Evolutionary conservation across 2,329 filamentous ascomycete species (phyloP).

Genomic region (Phaeomoniella chlamydospora): DNA sequence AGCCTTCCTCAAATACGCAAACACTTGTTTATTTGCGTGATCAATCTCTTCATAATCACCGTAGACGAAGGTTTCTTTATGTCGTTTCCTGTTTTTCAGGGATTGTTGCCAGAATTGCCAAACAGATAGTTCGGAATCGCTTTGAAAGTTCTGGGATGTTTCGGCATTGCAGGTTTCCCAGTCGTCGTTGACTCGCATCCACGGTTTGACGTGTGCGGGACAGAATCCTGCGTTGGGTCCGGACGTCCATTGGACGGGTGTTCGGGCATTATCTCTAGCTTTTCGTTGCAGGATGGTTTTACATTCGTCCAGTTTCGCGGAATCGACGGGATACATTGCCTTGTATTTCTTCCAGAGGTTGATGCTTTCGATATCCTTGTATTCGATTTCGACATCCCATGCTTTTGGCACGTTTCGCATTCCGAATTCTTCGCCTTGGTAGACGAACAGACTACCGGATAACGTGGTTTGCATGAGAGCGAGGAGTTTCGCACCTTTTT

Average conservation of each 20-base stretch:
- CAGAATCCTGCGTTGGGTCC: conserved; percentile 12
- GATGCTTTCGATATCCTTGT: conserved; percentile 50
- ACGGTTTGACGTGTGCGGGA: conserved; percentile 22
- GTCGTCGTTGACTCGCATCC: conserved; percentile 47
- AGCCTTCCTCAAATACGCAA: conserved; percentile 8
- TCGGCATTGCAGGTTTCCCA: conserved; percentile 43
- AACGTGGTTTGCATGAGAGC: conserved; percentile 25
- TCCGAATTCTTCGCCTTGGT: conserved; percentile 55
- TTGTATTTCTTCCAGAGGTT: conserved; percentile 38
- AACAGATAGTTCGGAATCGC: conserved; percentile 5
- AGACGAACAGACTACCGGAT: conserved; percentile 51
- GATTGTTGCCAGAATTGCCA: conserved; percentile 14
- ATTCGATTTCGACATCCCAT: conserved; percentile 47
- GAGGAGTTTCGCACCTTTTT: conserved; percentile 31
- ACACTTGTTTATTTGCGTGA: conserved; percentile 7
- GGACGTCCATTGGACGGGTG: conserved; percentile 13
- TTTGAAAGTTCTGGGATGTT: conserved; percentile 29
- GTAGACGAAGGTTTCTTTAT: conserved; percentile 12
- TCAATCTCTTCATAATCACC: conserved; percentile 10
- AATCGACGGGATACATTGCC: conserved; percentile 11
- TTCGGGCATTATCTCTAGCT: conserved; percentile 16
- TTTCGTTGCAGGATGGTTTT: conserved; percentile 15
- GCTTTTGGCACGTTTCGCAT: conserved; percentile 48
- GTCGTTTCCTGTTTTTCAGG: conserved; percentile 8
- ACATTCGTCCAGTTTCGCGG: conserved; percentile 11